Evolutionary conservation across 345 rosid genomes (phyloP).

Genomic region (Gossypium bickii): DNA sequence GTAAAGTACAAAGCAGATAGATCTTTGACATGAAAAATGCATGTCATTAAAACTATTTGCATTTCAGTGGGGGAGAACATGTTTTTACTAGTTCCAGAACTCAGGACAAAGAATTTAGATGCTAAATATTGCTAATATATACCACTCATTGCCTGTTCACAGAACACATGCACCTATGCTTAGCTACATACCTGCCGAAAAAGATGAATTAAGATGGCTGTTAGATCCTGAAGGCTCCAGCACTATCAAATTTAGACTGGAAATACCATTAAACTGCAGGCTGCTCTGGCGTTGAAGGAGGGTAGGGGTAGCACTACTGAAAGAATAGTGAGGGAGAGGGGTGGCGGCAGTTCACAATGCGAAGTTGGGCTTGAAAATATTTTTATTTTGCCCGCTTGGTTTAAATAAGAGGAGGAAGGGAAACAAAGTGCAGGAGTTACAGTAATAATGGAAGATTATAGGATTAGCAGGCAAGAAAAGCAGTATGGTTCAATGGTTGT

Average conservation of each 20-base stretch:
- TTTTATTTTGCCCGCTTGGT: background rate
- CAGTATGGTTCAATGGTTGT: constrained; percentile 20
- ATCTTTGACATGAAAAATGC: too few species aligned
- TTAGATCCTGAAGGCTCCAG: background rate
- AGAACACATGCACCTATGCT: background rate
- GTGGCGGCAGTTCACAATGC: constrained; percentile 10
- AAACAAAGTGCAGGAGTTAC: constrained; percentile 8
- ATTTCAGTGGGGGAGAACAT: background rate
- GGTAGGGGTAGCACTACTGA: background rate
- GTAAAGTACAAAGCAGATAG: background rate
- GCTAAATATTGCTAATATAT: background rate
- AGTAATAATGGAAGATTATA: constrained; percentile 18
- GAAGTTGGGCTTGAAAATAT: constrained; percentile 10
- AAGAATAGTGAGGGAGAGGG: constrained; percentile 5
- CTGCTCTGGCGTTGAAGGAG: constrained; percentile 6
- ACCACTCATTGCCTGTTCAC: background rate
- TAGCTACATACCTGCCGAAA: background rate
- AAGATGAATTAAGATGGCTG: background rate
- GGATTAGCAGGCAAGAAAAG: constrained; percentile 25
- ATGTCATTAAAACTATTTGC: too few species aligned
- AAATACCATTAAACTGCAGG: background rate
- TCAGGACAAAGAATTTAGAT: background rate
- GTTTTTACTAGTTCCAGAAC: background rate
- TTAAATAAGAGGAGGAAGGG: constrained; percentile 21
- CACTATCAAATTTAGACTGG: background rate